These are phyloP conservation scores for Neurospora tetraspora DNA, from an alignment of 495 filamentous ascomycete genomes.

Conservation along the genomic window DNA sequence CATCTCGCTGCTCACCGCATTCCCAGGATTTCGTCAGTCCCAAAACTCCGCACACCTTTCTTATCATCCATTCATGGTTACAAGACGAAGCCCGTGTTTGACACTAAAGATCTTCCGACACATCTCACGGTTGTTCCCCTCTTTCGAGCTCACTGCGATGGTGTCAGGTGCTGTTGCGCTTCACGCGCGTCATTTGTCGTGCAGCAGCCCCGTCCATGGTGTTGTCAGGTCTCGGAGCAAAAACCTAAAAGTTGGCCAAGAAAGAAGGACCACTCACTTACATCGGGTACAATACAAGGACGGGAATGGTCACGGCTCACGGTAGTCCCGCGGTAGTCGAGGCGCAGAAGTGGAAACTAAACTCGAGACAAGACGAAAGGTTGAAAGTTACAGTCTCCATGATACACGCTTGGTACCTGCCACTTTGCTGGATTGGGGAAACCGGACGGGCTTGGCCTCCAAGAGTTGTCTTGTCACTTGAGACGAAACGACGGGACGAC, in stretches of 20 bases:
- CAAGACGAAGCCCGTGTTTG: not conserved
- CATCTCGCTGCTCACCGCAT: not conserved
- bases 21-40: not conserved
- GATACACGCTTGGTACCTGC: not conserved
- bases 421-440: not conserved
- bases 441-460: not conserved
- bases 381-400: not conserved
- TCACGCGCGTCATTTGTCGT: slow-evolving; percentile 8
- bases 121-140: not conserved
- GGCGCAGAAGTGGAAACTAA: not conserved
- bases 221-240: not conserved
- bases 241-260: not conserved
- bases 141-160: slow-evolving; percentile 1
- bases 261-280: not conserved
- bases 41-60: not conserved
- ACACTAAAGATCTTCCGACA: not conserved
- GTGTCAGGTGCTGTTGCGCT: slow-evolving; percentile 7
- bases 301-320: not conserved
- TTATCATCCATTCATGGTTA: not conserved
- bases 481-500: not conserved
- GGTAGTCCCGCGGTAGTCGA: not conserved
- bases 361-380: not conserved
- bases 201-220: not conserved
- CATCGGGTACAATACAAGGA: not conserved
- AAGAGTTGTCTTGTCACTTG: not conserved